Evolutionary conservation across 1,284 basidiomycete species (phyloP).

Genomic region (Trametes pubescens): DNA sequence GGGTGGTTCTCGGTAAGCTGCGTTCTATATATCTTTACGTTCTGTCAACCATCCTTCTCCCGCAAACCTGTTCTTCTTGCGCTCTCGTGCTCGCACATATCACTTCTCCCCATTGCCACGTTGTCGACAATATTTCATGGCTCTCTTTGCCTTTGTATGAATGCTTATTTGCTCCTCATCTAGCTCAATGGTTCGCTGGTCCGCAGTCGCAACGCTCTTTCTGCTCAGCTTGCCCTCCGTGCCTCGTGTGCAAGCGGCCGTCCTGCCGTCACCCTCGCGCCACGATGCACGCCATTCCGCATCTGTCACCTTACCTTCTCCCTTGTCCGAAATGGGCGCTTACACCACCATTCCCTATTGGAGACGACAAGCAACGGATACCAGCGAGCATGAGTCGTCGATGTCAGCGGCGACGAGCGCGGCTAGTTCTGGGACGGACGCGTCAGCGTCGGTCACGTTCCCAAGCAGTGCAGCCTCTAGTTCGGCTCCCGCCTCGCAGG

Average conservation of each 20-base stretch:
- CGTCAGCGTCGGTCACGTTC: conserved; percentile 6
- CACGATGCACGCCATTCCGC: conserved; percentile 4
- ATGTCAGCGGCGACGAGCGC: background rate
- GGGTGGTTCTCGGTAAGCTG: conserved; percentile 12
- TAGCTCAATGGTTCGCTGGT: conserved; percentile 20
- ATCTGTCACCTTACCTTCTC: conserved; percentile 16
- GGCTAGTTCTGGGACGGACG: background rate
- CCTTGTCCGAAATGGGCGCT: conserved; percentile 12
- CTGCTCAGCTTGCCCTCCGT: conserved; percentile 13
- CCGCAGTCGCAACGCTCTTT: conserved; percentile 16
- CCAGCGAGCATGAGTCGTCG: background rate
- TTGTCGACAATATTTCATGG: background rate
- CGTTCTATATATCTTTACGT: background rate
- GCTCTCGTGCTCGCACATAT: background rate
- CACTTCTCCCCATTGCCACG: background rate
- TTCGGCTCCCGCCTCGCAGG: conserved; percentile 8
- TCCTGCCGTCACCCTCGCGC: conserved; percentile 10
- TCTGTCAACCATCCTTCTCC: background rate
- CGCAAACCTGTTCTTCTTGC: background rate
- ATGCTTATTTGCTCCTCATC: conserved; percentile 6
- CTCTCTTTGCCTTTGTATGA: background rate
- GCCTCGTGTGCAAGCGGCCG: conserved; percentile 13
- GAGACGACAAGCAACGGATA: conserved; percentile 22
- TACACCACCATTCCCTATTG: conserved; percentile 16
- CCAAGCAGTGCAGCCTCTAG: conserved; percentile 6